Evolutionary conservation across 768 basidiomycete species (phyloP).

Genomic region (Hericium alpestre): DNA sequence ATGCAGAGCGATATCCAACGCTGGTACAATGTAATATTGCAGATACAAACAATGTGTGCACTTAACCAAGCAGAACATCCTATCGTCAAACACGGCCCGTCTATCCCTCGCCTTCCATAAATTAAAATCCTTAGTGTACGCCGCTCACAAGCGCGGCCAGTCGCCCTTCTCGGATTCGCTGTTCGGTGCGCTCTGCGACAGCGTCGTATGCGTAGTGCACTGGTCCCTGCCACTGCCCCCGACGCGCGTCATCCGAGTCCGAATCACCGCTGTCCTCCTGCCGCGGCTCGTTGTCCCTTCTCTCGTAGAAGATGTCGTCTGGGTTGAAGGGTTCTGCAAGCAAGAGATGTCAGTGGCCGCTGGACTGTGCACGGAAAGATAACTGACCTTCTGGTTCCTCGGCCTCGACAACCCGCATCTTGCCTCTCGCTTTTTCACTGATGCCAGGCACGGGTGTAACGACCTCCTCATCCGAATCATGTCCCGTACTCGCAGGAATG

Average conservation of each 20-base stretch:
- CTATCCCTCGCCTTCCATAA: conserved; percentile 41
- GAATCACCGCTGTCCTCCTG: conserved; percentile 27
- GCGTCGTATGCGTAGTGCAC: conserved; percentile 86
- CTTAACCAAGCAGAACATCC: neutral
- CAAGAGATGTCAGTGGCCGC: neutral
- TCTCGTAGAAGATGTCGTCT: conserved; percentile 45
- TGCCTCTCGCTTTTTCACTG: conserved; percentile 83
- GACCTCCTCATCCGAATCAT: conserved; percentile 22
- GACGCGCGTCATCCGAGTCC: conserved; percentile 39
- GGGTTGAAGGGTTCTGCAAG: conserved; percentile 39
- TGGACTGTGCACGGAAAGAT: too few relatives aligned
- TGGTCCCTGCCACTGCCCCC: conserved; percentile 32
- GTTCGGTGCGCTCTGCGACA: conserved; percentile 67
- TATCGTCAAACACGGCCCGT: conserved; percentile 27
- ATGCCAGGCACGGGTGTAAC: conserved; percentile 31
- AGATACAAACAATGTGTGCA: neutral
- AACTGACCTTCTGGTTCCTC: conserved; percentile 40
- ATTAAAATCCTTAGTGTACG: conserved; percentile 45
- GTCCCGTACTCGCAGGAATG: neutral
- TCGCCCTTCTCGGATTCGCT: conserved; percentile 39
- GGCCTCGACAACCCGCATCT: conserved; percentile 52
- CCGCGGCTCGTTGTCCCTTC: conserved; percentile 24
- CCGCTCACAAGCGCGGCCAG: conserved; percentile 19
- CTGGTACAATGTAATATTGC: conserved; percentile 3
- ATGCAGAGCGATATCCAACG: neutral